A percentile compares a stretch with the other conserved stretches of the same genome.
These are phyloP conservation scores for Platismatia glauca DNA, from an alignment of 495 filamentous ascomycete genomes.

Conservation along the genomic window DNA sequence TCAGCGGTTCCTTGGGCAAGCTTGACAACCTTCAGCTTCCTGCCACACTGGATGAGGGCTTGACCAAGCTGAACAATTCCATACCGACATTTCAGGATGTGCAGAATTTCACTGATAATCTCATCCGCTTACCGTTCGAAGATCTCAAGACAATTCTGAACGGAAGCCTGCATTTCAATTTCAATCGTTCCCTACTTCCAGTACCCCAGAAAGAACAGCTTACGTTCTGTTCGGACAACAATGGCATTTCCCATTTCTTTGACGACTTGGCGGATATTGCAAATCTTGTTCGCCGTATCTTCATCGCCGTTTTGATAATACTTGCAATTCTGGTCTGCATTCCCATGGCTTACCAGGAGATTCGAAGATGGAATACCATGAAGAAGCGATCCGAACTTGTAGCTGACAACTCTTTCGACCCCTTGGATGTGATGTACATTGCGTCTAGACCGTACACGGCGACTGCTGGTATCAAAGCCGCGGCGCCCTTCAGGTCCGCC, in stretches of 20 bases:
- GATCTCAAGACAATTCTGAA: constrained; percentile 62
- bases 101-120: constrained; percentile 61
- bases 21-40: constrained; percentile 66
- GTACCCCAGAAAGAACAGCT: constrained; percentile 72
- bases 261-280: constrained; percentile 52
- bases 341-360: constrained; percentile 71
- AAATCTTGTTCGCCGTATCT: constrained; percentile 56
- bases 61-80: constrained; percentile 60
- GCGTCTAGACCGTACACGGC: constrained; percentile 69
- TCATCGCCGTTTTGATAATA: constrained; percentile 61
- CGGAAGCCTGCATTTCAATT: constrained; percentile 57
- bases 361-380: constrained; percentile 66
- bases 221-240: constrained; percentile 80
- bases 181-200: constrained; percentile 68
- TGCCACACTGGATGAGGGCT: constrained; percentile 48
- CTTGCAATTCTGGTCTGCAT: constrained; percentile 63
- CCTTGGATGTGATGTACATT: constrained; percentile 85
- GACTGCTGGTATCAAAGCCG: constrained; percentile 59
- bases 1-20: constrained; percentile 48
- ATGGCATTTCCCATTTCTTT: constrained; percentile 82
- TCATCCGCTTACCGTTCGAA: constrained; percentile 71
- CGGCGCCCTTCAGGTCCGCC: constrained; percentile 56
- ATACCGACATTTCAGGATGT: constrained; percentile 79
- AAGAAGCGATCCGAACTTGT: constrained; percentile 59
- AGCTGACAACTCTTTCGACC: constrained; percentile 56